phyloP scores from a whole-genome alignment of 2,329 filamentous ascomycete species.

The Aspergillus tubingensis region DNA sequence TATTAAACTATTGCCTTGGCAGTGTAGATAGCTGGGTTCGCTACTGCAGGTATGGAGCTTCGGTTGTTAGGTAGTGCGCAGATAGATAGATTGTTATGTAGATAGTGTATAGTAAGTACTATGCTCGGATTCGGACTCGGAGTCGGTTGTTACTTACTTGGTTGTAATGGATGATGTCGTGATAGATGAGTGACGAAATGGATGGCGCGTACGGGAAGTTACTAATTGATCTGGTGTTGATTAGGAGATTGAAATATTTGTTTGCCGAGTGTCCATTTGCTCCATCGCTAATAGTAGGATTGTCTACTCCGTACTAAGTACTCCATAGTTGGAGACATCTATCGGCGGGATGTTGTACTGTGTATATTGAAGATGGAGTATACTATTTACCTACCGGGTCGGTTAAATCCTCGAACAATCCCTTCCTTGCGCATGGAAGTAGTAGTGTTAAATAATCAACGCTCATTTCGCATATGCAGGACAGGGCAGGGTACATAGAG shows the following conservation, averaged over 20 bases:
- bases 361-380: neutral
- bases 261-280: neutral
- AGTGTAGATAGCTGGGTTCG: neutral
- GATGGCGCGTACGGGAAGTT: neutral
- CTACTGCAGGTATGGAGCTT: no score
- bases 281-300: no score
- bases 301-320: no score
- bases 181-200: neutral
- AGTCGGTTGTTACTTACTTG: neutral
- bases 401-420: no score
- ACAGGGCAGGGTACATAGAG: no score
- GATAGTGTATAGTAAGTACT: no score
- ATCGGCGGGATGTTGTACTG: neutral
- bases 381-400: no score
- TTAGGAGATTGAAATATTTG: neutral
- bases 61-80: no score
- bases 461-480: neutral
- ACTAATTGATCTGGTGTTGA: neutral
- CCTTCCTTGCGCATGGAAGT: neutral
- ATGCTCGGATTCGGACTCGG: neutral
- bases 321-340: neutral
- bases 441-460: neutral
- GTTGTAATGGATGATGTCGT: neutral
- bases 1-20: constrained; percentile 5
- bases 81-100: no score